Evolutionary conservation across 2,329 filamentous ascomycete species (phyloP).

Genomic region (Cladobotryum protrusum): DNA sequence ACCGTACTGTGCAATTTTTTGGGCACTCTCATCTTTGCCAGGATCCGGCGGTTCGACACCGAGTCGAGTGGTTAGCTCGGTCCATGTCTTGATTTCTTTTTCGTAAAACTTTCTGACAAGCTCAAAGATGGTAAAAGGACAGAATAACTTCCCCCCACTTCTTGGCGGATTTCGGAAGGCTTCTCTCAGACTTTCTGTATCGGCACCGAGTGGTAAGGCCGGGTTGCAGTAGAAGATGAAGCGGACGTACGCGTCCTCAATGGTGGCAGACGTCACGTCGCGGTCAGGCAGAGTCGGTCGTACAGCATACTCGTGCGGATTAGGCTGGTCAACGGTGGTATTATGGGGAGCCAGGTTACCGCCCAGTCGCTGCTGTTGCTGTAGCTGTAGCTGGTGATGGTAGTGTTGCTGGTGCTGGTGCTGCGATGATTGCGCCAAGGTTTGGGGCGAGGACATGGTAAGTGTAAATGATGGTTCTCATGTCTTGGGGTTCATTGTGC

Average conservation of each 20-base stretch:
- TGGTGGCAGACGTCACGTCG: slow-evolving; percentile 60
- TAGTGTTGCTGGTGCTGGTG: slow-evolving; percentile 12
- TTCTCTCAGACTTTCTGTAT: slow-evolving; percentile 65
- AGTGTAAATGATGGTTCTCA: slow-evolving; percentile 13
- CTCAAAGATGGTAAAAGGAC: slow-evolving; percentile 68
- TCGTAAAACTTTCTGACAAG: slow-evolving; percentile 71
- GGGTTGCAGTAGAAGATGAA: slow-evolving; percentile 94
- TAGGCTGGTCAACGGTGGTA: slow-evolving; percentile 8
- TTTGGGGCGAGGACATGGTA: slow-evolving; percentile 13
- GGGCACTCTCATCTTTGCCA: slow-evolving; percentile 79
- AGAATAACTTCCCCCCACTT: slow-evolving; percentile 83
- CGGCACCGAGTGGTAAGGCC: slow-evolving; percentile 57
- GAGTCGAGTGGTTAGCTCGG: slow-evolving; percentile 76
- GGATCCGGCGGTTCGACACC: slow-evolving; percentile 80
- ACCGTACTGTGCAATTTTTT: slow-evolving; percentile 93
- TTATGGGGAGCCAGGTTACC: background rate
- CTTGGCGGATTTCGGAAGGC: slow-evolving; percentile 75
- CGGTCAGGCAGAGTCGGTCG: slow-evolving; percentile 53
- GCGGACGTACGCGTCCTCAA: slow-evolving; percentile 74
- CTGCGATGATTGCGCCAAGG: slow-evolving; percentile 9
- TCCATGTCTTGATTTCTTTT: slow-evolving; percentile 90
- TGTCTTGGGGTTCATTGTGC: slow-evolving; percentile 15
- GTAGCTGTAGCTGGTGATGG: slow-evolving; percentile 9
- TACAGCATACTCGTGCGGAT: slow-evolving; percentile 12
- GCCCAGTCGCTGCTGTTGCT: background rate